phyloP scores from a whole-genome alignment of 495 filamentous ascomycete species.

The Podospora appendiculata region DNA sequence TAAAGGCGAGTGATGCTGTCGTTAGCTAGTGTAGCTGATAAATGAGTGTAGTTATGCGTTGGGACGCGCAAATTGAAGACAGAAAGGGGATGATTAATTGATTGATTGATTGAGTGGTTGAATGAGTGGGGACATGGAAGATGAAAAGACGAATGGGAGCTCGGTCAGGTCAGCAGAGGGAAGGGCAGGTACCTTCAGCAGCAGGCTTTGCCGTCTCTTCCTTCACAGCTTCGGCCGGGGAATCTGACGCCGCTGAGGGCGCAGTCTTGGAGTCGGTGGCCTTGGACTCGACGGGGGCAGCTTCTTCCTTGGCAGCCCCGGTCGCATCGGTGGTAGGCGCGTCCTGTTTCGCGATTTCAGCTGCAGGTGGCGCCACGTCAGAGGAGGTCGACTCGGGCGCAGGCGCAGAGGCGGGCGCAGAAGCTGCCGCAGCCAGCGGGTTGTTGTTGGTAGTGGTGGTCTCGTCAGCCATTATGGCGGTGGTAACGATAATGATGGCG shows the following conservation, averaged over 20 bases:
- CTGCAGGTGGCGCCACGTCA: constrained; percentile 1
- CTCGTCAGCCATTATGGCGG: constrained; percentile 10
- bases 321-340: constrained; percentile 6
- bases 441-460: constrained; percentile 1
- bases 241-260: constrained; percentile 10
- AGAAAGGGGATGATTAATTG: not conserved
- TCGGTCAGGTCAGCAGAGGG: not conserved
- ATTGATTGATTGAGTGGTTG: not conserved
- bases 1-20: not conserved
- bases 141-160: not conserved
- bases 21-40: constrained; percentile 9
- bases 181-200: constrained; percentile 7
- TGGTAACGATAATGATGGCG: constrained; percentile 6
- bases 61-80: not conserved
- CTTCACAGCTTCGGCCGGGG: constrained; percentile 3
- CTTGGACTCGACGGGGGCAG: constrained; percentile 15
- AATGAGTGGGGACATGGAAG: not conserved
- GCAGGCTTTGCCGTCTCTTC: constrained; percentile 13
- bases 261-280: constrained; percentile 9
- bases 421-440: not conserved
- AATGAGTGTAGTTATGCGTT: not conserved
- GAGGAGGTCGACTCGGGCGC: too few species aligned
- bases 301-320: constrained; percentile 3
- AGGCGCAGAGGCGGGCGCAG: not conserved
- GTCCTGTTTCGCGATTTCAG: constrained; percentile 7